phyloP scores from a whole-genome alignment of 1,284 basidiomycete species.

The Chondrostereum purpureum region DNA sequence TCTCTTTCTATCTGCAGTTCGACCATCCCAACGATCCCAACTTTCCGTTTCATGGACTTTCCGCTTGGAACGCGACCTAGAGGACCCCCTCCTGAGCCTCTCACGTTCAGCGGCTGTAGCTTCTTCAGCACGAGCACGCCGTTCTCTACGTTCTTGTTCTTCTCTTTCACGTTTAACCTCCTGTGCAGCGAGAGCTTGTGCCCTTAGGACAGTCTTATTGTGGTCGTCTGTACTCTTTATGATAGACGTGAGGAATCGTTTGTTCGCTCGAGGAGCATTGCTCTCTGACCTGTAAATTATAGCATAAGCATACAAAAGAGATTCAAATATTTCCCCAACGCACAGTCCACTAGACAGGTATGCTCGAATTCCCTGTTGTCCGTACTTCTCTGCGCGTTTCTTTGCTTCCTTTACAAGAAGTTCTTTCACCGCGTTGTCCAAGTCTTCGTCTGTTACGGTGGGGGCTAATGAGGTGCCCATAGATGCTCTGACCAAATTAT shows the following conservation, averaged over 20 bases:
- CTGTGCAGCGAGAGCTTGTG: conserved; percentile 71
- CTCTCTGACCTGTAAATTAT: conserved; percentile 32
- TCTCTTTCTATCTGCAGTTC: conserved; percentile 38
- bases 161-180: conserved; percentile 61
- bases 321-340: conserved; percentile 1
- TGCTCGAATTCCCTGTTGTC: conserved; percentile 59
- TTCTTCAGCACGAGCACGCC: conserved; percentile 60
- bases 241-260: conserved; percentile 83
- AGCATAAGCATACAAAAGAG: background rate
- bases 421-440: conserved; percentile 84
- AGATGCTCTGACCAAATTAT: conserved; percentile 74
- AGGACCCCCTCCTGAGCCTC: conserved; percentile 41
- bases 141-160: conserved; percentile 55
- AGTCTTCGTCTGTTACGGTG: conserved; percentile 72
- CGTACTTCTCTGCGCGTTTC: conserved; percentile 74
- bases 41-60: conserved; percentile 22
- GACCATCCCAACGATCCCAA: conserved; percentile 44
- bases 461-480: conserved; percentile 64
- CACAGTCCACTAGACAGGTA: conserved; percentile 48
- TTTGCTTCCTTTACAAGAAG: conserved; percentile 87
- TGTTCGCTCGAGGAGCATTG: conserved; percentile 80
- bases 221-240: conserved; percentile 90
- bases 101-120: conserved; percentile 47
- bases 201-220: conserved; percentile 74
- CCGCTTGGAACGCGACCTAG: conserved; percentile 13